A percentile compares a stretch with the other conserved stretches of the same genome.
phyloP scores from a whole-genome alignment of 1,139 yeast species.

The Taiozyma sp. region DNA sequence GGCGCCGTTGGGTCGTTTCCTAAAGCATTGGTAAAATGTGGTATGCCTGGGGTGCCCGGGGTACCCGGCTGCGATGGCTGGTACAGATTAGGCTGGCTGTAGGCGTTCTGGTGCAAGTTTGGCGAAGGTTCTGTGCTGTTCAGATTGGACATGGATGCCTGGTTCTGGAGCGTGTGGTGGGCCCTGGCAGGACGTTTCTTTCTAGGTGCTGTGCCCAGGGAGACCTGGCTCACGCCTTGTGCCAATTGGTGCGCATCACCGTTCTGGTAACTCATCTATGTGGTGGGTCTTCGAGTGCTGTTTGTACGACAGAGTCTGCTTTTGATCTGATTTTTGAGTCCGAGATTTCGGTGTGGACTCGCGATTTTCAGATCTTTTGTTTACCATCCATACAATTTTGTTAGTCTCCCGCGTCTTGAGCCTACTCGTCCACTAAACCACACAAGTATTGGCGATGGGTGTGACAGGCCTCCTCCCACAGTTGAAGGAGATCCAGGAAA shows the following conservation, averaged over 20 bases:
- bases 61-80: background rate
- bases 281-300: background rate
- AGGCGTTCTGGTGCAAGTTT: background rate
- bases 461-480: conserved; percentile 74
- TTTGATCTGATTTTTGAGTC: background rate
- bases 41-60: background rate
- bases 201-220: background rate
- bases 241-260: conserved; percentile 1
- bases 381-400: background rate
- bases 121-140: background rate
- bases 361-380: background rate
- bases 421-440: background rate
- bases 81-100: background rate
- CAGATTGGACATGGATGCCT: background rate
- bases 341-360: background rate
- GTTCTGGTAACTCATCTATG: background rate
- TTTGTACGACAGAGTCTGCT: background rate
- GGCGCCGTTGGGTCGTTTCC: background rate
- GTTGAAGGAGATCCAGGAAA: conserved; percentile 66
- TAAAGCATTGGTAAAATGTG: background rate
- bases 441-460: conserved; percentile 49
- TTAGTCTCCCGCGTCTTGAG: background rate
- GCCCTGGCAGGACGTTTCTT: background rate
- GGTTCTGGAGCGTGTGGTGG: background rate
- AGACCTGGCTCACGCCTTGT: conserved; percentile 6